A percentile compares a stretch with the other conserved stretches of the same genome.
These are phyloP conservation scores for Talaromyces atroroseus DNA, from an alignment of 2,329 filamentous ascomycete species.

Conservation along the genomic window DNA sequence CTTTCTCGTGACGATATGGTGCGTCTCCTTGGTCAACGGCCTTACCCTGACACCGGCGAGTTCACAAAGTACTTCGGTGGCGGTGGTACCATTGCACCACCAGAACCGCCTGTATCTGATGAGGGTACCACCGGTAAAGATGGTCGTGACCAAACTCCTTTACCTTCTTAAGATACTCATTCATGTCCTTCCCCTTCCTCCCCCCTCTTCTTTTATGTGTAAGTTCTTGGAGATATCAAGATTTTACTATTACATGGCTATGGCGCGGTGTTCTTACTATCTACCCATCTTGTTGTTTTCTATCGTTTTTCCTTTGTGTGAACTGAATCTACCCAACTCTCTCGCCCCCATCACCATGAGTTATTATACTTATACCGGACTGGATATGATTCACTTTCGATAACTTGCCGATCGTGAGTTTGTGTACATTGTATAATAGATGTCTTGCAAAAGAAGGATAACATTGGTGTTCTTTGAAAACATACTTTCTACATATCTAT, in stretches of 20 bases:
- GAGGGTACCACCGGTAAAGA: constrained; percentile 39
- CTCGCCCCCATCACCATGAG: not conserved
- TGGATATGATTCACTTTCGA: not conserved
- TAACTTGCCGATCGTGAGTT: not conserved
- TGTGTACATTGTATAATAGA: not conserved
- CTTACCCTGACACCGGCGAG: constrained; percentile 78
- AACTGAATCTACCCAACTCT: not conserved
- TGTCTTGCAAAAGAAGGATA: not conserved
- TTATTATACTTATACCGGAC: not conserved
- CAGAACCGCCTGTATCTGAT: constrained; percentile 32
- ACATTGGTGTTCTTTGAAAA: not conserved
- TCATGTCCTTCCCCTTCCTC: not conserved
- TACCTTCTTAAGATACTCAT: constrained; percentile 14
- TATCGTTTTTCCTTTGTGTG: not conserved
- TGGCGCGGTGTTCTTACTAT: not conserved
- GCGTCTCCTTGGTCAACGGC: constrained; percentile 74
- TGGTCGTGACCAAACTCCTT: constrained; percentile 30
- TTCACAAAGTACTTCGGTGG: constrained; percentile 87
- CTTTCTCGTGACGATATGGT: constrained; percentile 89
- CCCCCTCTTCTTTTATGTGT: not conserved
- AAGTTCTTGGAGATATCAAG: not conserved
- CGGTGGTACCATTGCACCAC: constrained; percentile 51
- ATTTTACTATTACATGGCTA: not conserved
- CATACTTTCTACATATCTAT: not conserved
- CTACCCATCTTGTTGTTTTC: not conserved